Conservation (phyloP, 352 stramenopile species). For the Pseudoperonospora humuli region DNA sequence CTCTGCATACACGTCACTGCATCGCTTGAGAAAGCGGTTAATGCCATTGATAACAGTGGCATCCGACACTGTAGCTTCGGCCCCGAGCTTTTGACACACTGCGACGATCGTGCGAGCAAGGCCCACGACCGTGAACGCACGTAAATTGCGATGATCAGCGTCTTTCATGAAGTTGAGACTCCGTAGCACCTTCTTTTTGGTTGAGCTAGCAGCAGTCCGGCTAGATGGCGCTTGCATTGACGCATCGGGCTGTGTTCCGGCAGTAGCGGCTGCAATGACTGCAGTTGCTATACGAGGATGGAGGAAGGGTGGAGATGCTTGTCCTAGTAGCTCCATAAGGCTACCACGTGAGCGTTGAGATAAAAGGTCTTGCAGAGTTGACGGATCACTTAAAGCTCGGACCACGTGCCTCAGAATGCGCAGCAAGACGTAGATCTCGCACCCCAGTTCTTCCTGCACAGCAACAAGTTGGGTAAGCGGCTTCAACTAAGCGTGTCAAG, state of each 20-base stretch:
- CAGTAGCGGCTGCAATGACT: constrained; percentile 41
- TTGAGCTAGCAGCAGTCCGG: constrained; percentile 3
- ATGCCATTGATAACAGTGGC: constrained; percentile 33
- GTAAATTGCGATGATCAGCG: constrained; percentile 37
- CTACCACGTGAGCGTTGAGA: constrained; percentile 30
- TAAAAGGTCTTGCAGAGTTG: constrained; percentile 39
- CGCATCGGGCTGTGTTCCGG: constrained; percentile 1
- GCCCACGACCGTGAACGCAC: constrained; percentile 58
- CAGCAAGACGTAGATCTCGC: constrained; percentile 66
- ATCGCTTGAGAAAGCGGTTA: constrained; percentile 58
- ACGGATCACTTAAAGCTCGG: constrained; percentile 41
- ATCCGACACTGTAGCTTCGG: constrained; percentile 34
- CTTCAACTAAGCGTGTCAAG: background rate
- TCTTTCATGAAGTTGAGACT: constrained; percentile 42
- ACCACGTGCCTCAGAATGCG: constrained; percentile 56
- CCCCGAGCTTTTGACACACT: constrained; percentile 53
- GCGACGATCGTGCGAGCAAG: constrained; percentile 52
- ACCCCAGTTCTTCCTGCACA: constrained; percentile 48
- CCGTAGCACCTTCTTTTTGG: constrained; percentile 36
- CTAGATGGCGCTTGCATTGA: constrained; percentile 9
- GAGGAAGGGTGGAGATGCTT: constrained; percentile 56
- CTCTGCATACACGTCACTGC: constrained; percentile 60
- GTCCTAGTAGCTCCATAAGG: constrained; percentile 46
- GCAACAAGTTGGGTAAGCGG: background rate
- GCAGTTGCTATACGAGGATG: constrained; percentile 49